Evolutionary conservation across 805 yeast species (phyloP), one percentile per base, ranked within the genome.

Genomic region (Myxozyma udenii): DNA sequence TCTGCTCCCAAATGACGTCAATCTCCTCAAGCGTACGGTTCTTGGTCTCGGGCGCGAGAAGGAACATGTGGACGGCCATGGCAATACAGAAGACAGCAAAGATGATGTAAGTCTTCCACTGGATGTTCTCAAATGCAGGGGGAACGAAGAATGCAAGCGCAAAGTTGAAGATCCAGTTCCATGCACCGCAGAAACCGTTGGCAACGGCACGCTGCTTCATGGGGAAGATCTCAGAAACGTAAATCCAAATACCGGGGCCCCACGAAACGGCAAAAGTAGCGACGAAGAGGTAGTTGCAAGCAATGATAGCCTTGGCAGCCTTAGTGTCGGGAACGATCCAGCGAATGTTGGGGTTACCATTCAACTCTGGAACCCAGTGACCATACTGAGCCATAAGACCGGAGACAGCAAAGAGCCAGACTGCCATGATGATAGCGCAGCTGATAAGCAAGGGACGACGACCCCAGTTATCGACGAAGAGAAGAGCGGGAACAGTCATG

Each of bases 31-130:
- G 74, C 14, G 87, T 80, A 69, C 77, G 79, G 61, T 78, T 83
- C 69, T 82, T 82, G 33, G 88, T 83, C 69, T 84, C 88, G 36
- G 84, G 86, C 77, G 81, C 79, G 68, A 80, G 78, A 55, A 80
- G 64, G 53, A 72, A 62, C 14, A 65, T 61, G 26, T 64, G 81
- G 48, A 78, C 50, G 37, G 74, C 71, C 76, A 78, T 73, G 55
- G 68, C 72, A 21, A 69, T 69, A 63, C 81, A 78, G 65, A 76
- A 78, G 24, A 72, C 71, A 47, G 78, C 84, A 62, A 78, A 81
- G 51, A 81, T 74, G 51, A 75, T 68, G 64, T 79, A 81, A 11
- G 84, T 77, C 64, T 74, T 77, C 84, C 84, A 80, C 41, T 76
- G 72, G 50, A 81, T 78, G 65, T 76, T 77, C 53, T 70, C 66